Conservation (phyloP, 495 filamentous ascomycete species). For the Penicillium samsonianum region DNA sequence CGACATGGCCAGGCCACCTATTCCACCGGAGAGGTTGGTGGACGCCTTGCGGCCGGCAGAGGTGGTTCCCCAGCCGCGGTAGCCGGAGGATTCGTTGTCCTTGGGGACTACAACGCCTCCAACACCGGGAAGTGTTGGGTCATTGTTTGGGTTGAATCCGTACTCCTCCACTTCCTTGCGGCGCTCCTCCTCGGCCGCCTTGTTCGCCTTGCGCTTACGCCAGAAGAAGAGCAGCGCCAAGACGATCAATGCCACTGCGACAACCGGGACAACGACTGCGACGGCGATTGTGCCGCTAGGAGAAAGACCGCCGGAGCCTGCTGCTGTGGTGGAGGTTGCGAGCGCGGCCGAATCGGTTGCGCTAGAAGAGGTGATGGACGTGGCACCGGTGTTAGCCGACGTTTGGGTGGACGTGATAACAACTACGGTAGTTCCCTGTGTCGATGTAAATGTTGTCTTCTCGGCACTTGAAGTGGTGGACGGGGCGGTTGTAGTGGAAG, state of each 20-base stretch:
- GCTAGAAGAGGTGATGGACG: constrained; percentile 33
- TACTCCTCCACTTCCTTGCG: constrained; percentile 97
- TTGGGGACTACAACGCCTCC: constrained; percentile 56
- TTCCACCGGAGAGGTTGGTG: constrained; percentile 82
- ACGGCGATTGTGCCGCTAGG: constrained; percentile 77
- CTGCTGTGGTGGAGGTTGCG: constrained; percentile 24
- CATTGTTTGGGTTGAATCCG: constrained; percentile 91
- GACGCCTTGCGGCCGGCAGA: constrained; percentile 81
- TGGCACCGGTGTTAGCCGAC: constrained; percentile 20
- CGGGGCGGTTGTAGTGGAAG: constrained; percentile 13
- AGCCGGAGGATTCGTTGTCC: constrained; percentile 73
- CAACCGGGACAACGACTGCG: constrained; percentile 92
- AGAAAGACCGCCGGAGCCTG: constrained; percentile 50
- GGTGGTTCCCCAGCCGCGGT: constrained; percentile 93
- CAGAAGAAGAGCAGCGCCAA: constrained; percentile 77
- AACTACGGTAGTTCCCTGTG: constrained; percentile 26
- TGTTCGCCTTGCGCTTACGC: constrained; percentile 81
- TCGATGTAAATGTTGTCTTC: constrained; percentile 17
- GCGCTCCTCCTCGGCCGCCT: constrained; percentile 80
- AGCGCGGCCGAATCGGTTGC: constrained; percentile 32
- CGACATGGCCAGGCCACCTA: constrained; percentile 71
- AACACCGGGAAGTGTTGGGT: constrained; percentile 72
- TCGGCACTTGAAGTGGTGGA: constrained; percentile 11
- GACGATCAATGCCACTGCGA: constrained; percentile 80
- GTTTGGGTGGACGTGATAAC: constrained; percentile 34